These are phyloP conservation scores for Hypoxylon sp. DNA, from an alignment of 2,329 filamentous ascomycete species.

Conservation along the genomic window DNA sequence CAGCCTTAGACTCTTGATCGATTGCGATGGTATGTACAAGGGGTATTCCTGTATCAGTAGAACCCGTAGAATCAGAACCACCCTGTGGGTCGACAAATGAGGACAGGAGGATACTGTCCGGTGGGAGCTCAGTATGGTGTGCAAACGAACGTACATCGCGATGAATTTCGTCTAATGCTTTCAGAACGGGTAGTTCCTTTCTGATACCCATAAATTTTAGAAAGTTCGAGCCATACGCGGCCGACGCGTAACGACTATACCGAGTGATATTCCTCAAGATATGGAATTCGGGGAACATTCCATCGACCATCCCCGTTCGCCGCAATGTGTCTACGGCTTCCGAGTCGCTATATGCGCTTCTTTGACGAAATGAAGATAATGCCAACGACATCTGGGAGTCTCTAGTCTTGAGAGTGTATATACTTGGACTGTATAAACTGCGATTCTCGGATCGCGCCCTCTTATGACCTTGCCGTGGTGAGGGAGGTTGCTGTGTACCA, in stretches of 20 bases:
- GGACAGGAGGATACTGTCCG: slow-evolving; percentile 74
- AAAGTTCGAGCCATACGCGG: slow-evolving; percentile 75
- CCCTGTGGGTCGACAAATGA: slow-evolving; percentile 80
- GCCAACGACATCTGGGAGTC: slow-evolving; percentile 70
- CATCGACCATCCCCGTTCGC: slow-evolving; percentile 68
- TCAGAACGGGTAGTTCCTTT: slow-evolving; percentile 63
- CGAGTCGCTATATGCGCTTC: slow-evolving; percentile 64
- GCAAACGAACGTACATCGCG: slow-evolving; percentile 75
- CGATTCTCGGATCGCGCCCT: slow-evolving; percentile 54
- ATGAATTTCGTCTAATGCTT: slow-evolving; percentile 66
- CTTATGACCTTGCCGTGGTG: slow-evolving; percentile 49
- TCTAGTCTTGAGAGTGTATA: slow-evolving; percentile 73
- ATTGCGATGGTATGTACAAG: slow-evolving; percentile 81
- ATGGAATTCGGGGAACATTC: slow-evolving; percentile 72
- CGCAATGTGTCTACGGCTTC: slow-evolving; percentile 66
- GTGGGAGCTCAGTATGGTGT: slow-evolving; percentile 71
- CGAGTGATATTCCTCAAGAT: slow-evolving; percentile 74
- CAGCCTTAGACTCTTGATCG: slow-evolving; percentile 79
- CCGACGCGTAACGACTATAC: slow-evolving; percentile 77
- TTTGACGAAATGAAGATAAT: slow-evolving; percentile 64
- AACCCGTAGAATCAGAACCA: slow-evolving; percentile 74
- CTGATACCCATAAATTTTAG: slow-evolving; percentile 74
- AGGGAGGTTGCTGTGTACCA: slow-evolving; percentile 32
- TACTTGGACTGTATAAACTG: slow-evolving; percentile 63
- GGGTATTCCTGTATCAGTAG: slow-evolving; percentile 76